Percentiles rank a stretch among this genome's conserved stretches.
These are phyloP conservation scores for Astrephomene gubernaculifera DNA, from an alignment of 139 green algal species.

Conservation along the genomic window DNA sequence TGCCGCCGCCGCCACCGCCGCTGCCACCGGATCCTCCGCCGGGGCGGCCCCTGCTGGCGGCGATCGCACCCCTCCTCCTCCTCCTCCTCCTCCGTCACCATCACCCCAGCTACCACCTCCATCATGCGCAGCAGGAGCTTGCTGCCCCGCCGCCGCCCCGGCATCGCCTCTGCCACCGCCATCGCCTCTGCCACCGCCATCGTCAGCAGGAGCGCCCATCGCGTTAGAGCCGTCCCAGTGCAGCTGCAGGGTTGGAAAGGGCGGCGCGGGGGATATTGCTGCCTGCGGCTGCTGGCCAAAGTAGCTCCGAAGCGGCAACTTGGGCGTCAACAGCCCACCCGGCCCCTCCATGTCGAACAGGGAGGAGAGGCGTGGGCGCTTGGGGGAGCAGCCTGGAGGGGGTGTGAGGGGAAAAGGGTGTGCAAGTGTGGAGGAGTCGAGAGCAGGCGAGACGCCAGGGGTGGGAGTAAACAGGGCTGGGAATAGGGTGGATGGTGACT, in stretches of 20 bases:
- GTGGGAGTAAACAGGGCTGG: too few species aligned
- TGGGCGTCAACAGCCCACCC: background rate
- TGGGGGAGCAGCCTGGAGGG: constrained; percentile 6
- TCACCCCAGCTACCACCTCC: too few species aligned
- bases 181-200: too few species aligned
- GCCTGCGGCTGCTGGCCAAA: background rate
- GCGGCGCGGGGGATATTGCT: too few species aligned
- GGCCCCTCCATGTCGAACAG: background rate
- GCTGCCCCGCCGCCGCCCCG: background rate
- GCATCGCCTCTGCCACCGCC: background rate
- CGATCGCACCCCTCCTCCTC: too few species aligned
- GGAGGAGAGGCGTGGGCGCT: constrained; percentile 20
- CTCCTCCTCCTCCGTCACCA: too few species aligned
- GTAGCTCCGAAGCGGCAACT: constrained; percentile 15
- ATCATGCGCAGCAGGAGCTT: too few species aligned
- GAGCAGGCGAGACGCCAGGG: background rate
- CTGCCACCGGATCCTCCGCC: background rate
- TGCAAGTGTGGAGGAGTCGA: background rate
- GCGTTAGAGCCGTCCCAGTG: too few species aligned
- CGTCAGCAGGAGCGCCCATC: too few species aligned
- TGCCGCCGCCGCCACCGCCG: constrained; percentile 9
- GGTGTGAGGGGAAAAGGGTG: background rate
- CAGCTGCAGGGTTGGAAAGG: too few species aligned
- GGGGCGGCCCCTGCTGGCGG: too few species aligned
- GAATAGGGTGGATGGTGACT: too few species aligned